Evolutionary conservation across 2,329 filamentous ascomycete species (phyloP).

Genomic region (Hypoxylon sp.): DNA sequence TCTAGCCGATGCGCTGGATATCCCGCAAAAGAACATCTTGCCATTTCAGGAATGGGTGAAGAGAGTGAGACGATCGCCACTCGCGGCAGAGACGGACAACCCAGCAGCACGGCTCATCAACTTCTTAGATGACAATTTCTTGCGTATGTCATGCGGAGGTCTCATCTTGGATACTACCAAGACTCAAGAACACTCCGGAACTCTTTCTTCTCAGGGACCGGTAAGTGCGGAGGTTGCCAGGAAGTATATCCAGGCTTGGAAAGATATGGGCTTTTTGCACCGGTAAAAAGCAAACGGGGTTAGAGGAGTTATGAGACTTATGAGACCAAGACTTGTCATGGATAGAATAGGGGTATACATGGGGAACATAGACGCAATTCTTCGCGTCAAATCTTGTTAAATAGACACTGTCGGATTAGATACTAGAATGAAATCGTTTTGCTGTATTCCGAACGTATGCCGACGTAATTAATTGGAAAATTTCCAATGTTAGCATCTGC

Average conservation of each 20-base stretch:
- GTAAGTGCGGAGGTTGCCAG: conserved; percentile 36
- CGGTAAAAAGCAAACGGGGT: neutral
- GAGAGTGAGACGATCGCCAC: conserved; percentile 38
- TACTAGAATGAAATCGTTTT: neutral
- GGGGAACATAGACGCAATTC: neutral
- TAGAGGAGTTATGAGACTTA: neutral
- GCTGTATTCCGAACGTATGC: neutral
- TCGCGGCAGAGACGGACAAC: conserved; percentile 41
- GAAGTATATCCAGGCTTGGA: conserved; percentile 44
- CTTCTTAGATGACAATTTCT: conserved; percentile 51
- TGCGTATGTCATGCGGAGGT: conserved; percentile 52
- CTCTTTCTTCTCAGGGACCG: conserved; percentile 31
- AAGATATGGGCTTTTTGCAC: conserved; percentile 40
- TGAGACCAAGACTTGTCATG: neutral
- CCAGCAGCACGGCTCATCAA: conserved; percentile 47
- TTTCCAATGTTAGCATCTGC: neutral
- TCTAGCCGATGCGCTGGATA: conserved; percentile 41
- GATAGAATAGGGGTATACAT: neutral
- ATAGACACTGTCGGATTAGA: neutral
- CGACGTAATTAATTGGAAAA: neutral
- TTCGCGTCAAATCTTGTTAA: neutral
- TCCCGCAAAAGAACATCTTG: conserved; percentile 36
- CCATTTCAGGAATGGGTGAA: conserved; percentile 49
- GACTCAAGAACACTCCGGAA: conserved; percentile 42
- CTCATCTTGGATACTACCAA: conserved; percentile 47